These are phyloP conservation scores for Plantago ovata DNA, from an alignment of 257 asterid genomes.

Conservation along the genomic window DNA sequence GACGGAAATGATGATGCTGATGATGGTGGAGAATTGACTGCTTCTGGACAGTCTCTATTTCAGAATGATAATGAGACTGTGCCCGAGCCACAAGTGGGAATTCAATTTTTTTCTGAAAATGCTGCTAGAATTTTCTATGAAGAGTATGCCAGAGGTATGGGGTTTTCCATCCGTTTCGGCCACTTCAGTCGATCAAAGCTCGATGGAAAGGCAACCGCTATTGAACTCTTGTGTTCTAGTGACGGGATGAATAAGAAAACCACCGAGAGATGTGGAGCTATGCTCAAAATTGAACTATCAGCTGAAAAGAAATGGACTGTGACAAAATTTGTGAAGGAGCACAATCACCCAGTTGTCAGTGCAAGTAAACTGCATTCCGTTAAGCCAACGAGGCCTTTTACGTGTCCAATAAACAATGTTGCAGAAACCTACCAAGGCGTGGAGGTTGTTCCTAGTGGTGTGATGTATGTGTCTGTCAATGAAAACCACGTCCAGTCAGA, in stretches of 20 bases:
- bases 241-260: constrained; percentile 47
- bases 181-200: constrained; percentile 36
- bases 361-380: constrained; percentile 47
- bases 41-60: constrained; percentile 30
- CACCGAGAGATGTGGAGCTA: constrained; percentile 63
- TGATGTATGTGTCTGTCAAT: constrained; percentile 68
- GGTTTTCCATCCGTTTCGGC: constrained; percentile 45
- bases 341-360: constrained; percentile 43
- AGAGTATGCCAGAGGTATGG: constrained; percentile 55
- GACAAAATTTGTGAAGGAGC: constrained; percentile 65
- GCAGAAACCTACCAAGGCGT: constrained; percentile 39
- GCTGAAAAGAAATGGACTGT: constrained; percentile 60
- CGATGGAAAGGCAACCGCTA: constrained; percentile 26
- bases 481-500: constrained; percentile 45
- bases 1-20: constrained; percentile 50
- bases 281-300: constrained; percentile 60
- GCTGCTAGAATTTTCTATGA: constrained; percentile 62
- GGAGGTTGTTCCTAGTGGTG: constrained; percentile 65
- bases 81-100: constrained; percentile 59
- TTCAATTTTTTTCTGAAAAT: constrained; percentile 65
- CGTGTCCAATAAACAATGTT: constrained; percentile 41
- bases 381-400: constrained; percentile 53
- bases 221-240: constrained; percentile 51
- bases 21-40: constrained; percentile 38
- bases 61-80: constrained; percentile 33